Evolutionary conservation across 1,139 yeast genomes (phyloP), one percentile per base, ranked within the genome.

Genomic region (Groenewaldozyma sp.): DNA sequence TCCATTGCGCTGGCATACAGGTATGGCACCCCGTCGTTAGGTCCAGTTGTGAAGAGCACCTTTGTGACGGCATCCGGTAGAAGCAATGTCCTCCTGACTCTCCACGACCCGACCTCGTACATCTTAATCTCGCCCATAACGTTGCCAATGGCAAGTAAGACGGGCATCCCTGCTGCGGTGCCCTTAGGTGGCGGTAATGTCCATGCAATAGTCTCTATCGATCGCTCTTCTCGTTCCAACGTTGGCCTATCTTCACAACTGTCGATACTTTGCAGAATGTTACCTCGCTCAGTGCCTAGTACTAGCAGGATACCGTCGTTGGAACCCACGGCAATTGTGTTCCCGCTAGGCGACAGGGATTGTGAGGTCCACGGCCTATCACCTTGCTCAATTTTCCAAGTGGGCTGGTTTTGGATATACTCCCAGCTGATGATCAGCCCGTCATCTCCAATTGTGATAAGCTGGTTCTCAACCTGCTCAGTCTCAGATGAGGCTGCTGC

Each of bases 331-430:
- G 86, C 86, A 24, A 59, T 51, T 2, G 70, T 62, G 31, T 54
- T 54, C 33, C 63, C 66, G 17, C 71, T 64, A 0, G 78, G 78
- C 33, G 73, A 55, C 17, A 78, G 63, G 13, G 76, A 65, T 28
- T 82, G 56, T 3, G 91, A 72, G 38, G 88, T 88, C 97, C 96
- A 91, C 24, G 95, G 94, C 44, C 87, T 82, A 44, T 87, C 81
- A 51, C 74, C 77, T 27, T 76, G 70, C 54, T 79, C 82, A 60
- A 79, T 80, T 24, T 63, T 55, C 50, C 59, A 66, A 49, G 70
- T 70, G 24, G 33, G 76, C 74, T 37, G 75, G 77, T 27, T 78
- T 78, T 6, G 91, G 78, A 64, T 75, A 87, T 43, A 91, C 84
- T 88, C 86, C 97, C 98, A 91, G 45, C 78, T 77, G 39, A 87